A percentile compares a stretch with the other conserved stretches of the same genome.
Evolutionary conservation across 768 basidiomycete species (phyloP).

Genomic region (Suillus discolor): DNA sequence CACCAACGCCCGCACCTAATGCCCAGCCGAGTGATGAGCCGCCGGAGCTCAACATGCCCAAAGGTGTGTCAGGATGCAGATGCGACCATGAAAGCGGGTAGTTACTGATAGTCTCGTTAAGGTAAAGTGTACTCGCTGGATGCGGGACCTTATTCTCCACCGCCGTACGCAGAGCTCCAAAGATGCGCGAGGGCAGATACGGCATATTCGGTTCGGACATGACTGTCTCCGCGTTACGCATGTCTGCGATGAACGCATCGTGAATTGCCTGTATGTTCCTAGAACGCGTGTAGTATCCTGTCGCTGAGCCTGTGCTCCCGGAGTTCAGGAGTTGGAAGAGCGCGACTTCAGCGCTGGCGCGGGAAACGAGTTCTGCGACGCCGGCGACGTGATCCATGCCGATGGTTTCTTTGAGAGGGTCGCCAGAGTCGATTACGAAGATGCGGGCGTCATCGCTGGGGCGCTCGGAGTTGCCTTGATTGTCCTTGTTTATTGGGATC

Average conservation of each 20-base stretch:
- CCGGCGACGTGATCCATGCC: constrained; percentile 50
- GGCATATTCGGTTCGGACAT: constrained; percentile 18
- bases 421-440: constrained; percentile 62
- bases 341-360: constrained; percentile 55
- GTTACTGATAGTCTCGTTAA: constrained; percentile 69
- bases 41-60: constrained; percentile 56
- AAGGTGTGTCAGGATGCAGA: constrained; percentile 52
- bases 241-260: constrained; percentile 25
- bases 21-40: constrained; percentile 72
- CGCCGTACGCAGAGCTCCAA: constrained; percentile 47
- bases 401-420: constrained; percentile 54
- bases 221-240: constrained; percentile 37
- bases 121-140: constrained; percentile 38
- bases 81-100: constrained; percentile 59
- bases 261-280: constrained; percentile 25
- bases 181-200: constrained; percentile 48
- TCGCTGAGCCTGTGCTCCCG: constrained; percentile 19
- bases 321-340: constrained; percentile 47
- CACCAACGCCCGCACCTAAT: constrained; percentile 65
- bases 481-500: constrained; percentile 51
- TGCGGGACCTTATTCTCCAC: constrained; percentile 27
- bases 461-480: constrained; percentile 28
- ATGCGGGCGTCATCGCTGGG: constrained; percentile 49
- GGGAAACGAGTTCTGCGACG: constrained; percentile 59
- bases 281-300: constrained; percentile 16